A percentile compares a stretch with the other conserved stretches of the same genome.
Conservation (phyloP, 2,329 filamentous ascomycete species). For the Aspergillus pseudotamarii region DNA sequence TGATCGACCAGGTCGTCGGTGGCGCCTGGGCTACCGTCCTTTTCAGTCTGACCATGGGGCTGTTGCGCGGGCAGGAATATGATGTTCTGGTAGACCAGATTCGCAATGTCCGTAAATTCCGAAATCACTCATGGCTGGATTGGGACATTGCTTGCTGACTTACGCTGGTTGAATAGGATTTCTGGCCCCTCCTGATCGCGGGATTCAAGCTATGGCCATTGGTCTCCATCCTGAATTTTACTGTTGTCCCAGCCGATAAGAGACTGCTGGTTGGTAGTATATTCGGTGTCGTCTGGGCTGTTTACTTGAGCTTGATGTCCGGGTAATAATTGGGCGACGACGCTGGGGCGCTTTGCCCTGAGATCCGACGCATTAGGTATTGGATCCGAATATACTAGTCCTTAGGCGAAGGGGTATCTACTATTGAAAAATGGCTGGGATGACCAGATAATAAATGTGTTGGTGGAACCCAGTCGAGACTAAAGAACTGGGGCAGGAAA, state of each 20-base stretch:
- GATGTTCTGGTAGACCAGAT: constrained; percentile 37
- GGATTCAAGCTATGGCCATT: constrained; percentile 46
- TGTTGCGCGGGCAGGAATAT: constrained; percentile 45
- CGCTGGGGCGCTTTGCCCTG: neutral
- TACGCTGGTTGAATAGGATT: constrained; percentile 29
- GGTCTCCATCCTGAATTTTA: constrained; percentile 43
- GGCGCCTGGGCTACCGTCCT: constrained; percentile 59
- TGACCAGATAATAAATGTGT: neutral
- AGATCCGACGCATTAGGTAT: neutral
- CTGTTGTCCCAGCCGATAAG: constrained; percentile 38
- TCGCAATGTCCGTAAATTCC: constrained; percentile 29
- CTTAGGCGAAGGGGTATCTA: neutral
- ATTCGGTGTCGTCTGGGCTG: constrained; percentile 43
- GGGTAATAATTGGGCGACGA: constrained; percentile 19
- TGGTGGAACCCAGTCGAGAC: neutral
- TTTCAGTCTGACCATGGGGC: constrained; percentile 59
- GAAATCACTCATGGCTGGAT: neutral
- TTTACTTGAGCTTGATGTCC: constrained; percentile 41
- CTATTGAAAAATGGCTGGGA: neutral
- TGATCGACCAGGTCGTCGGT: constrained; percentile 61
- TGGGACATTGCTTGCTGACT: constrained; percentile 3
- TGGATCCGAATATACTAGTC: neutral
- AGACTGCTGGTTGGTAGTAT: constrained; percentile 38
- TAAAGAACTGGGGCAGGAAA: neutral
- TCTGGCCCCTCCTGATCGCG: constrained; percentile 39